Conservation (phyloP, 179 eudicot genomes). For the Spinacia oleracea region DNA sequence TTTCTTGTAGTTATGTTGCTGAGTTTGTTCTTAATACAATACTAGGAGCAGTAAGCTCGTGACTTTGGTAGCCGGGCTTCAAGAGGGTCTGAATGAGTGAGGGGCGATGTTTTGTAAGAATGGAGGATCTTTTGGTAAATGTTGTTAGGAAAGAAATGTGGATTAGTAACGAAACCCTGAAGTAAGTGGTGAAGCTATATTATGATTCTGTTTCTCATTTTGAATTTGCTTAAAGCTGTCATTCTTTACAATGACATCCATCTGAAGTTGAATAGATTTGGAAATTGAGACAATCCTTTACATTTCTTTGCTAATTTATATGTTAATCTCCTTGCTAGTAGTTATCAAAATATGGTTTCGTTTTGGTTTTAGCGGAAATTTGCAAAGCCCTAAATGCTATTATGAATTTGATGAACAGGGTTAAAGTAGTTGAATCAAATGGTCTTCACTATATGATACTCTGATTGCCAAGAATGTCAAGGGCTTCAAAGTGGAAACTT, state of each 20-base stretch:
- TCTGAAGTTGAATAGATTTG: background rate
- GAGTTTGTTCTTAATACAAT: background rate
- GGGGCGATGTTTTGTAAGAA: background rate
- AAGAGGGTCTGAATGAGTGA: background rate
- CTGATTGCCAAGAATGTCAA: slow-evolving; percentile 54
- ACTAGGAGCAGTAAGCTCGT: background rate
- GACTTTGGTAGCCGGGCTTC: background rate
- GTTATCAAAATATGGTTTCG: background rate
- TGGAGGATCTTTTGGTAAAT: background rate
- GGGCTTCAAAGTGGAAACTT: slow-evolving; percentile 75
- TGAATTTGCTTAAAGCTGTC: slow-evolving; percentile 4
- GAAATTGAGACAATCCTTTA: background rate
- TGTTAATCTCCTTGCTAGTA: background rate
- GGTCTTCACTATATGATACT: slow-evolving; percentile 26
- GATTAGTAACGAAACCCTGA: background rate
- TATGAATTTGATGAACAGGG: slow-evolving; percentile 22
- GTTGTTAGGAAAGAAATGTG: background rate
- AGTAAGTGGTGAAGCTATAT: background rate
- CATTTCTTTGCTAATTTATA: background rate
- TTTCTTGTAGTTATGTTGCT: background rate
- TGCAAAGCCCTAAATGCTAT: slow-evolving; percentile 10
- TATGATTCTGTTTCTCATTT: slow-evolving; percentile 15
- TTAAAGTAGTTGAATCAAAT: slow-evolving; percentile 15
- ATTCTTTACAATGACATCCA: background rate
- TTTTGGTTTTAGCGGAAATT: slow-evolving; percentile 1